Evolutionary conservation across 371 early-diverging fungal species (phyloP), one percentile per base, ranked within the genome.

Genomic region (Capillidium heterosporum): DNA sequence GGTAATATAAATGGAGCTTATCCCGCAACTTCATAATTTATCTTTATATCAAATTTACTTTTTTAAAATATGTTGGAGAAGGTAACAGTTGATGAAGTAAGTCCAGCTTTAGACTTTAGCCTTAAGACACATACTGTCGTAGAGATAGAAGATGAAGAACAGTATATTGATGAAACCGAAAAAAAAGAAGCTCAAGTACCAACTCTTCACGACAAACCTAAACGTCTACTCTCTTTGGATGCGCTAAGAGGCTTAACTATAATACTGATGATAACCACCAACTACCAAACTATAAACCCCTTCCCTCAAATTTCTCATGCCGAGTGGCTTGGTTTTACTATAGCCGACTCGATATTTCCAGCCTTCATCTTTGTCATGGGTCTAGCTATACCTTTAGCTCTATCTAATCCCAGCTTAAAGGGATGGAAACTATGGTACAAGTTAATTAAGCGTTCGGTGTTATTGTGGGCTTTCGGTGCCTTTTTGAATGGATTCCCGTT

Each of bases 291-390:
- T n/a, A 64, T 61, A 0, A 58, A 53, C 23, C 61, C 51, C 2
- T 74, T 66, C 52, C 48, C 28, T 1, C 60, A 64, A 41, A 48
- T 60, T 51, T 55, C 23, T 0, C 72, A 71, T 51, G 64, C 70
- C 0, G 68, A 57, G 2, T 75, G 73, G 72, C 58, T 69, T 31
- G 76, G 76, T 5, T 65, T 71, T 32, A 61, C 71, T 15, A 57
- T 69, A 35, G 75, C 72, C 42, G 76, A 75, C 55, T 50, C 68
- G 0, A 65, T 75, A 28, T 75, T 75, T 62, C 76, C 76, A 8
- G 62, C 62, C 35, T 73, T 75, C 53, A 49, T 75, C 17, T 71
- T 73, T 57, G 67, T 73, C 27, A 63, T 64, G 28, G 73, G 76
- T 24, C 59, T 68, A 23, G 60, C 73, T n/a, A 65, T 75, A 17